Evolutionary conservation across 441 rosid genomes (phyloP).

Genomic region (Erodium moschatum): DNA sequence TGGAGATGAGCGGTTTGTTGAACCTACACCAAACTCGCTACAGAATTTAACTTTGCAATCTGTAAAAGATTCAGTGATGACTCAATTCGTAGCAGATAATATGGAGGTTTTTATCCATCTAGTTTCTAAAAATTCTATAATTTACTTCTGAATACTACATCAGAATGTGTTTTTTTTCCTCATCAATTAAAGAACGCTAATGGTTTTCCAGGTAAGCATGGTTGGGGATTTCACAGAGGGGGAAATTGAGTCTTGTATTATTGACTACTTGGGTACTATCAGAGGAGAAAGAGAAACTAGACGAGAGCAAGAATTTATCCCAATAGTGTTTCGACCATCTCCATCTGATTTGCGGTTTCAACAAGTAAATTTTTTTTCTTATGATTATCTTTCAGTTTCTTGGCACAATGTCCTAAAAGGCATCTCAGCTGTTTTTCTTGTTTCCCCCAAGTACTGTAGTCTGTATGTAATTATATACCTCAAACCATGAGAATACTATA

Average conservation of each 20-base stretch:
- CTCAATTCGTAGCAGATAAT: constrained; percentile 83
- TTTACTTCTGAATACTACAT: background rate
- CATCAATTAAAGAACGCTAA: constrained; percentile 16
- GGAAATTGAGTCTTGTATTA: constrained; percentile 73
- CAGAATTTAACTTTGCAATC: constrained; percentile 59
- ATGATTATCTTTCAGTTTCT: too few relatives aligned
- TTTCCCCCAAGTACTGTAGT: too few relatives aligned
- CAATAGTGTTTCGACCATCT: constrained; percentile 61
- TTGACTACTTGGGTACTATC: constrained; percentile 94
- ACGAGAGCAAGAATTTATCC: constrained; percentile 34
- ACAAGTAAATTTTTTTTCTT: constrained; percentile 43
- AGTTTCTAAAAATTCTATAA: background rate
- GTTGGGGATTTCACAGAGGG: constrained; percentile 92
- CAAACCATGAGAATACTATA: background rate
- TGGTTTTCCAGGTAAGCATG: constrained; percentile 62
- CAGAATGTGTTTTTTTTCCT: constrained; percentile 1
- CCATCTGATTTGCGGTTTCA: constrained; percentile 69
- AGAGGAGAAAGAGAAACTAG: constrained; percentile 42
- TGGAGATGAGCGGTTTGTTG: constrained; percentile 94
- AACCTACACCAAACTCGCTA: constrained; percentile 82
- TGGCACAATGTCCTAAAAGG: too few relatives aligned
- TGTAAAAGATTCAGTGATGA: constrained; percentile 91
- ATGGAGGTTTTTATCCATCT: constrained; percentile 61
- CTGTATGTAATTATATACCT: background rate
- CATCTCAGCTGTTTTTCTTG: too few relatives aligned